A percentile compares a stretch with the other conserved stretches of the same genome.
Conservation (phyloP, 495 filamentous ascomycete species). For the Corynascus novoguineensis region DNA sequence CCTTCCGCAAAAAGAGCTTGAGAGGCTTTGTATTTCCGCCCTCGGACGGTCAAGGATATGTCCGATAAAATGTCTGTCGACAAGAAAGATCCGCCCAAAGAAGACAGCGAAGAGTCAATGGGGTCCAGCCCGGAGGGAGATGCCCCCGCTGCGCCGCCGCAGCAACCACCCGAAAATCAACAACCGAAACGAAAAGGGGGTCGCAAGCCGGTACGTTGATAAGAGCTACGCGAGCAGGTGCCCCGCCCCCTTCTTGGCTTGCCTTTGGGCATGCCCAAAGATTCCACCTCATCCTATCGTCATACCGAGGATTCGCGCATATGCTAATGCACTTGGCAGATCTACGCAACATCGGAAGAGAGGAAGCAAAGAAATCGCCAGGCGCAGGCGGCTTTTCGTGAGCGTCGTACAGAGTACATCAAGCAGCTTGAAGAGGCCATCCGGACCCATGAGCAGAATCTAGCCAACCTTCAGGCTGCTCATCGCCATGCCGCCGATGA, state of each 20-base stretch:
- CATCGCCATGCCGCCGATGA: conserved; percentile 94
- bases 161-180: conserved; percentile 43
- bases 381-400: conserved; percentile 93
- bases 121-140: conserved; percentile 51
- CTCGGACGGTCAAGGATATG: conserved; percentile 36
- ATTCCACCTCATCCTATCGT: neutral
- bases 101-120: conserved; percentile 51
- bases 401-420: conserved; percentile 97
- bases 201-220: conserved; percentile 76
- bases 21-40: neutral
- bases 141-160: conserved; percentile 29
- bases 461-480: conserved; percentile 86
- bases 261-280: neutral
- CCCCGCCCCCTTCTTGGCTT: conserved; percentile 9
- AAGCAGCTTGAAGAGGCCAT: conserved; percentile 97
- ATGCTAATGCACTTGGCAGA: conserved; percentile 48
- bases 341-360: conserved; percentile 97
- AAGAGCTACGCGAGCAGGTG: neutral
- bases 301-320: conserved; percentile 14
- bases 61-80: conserved; percentile 57
- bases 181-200: conserved; percentile 88
- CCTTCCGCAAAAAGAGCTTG: neutral
- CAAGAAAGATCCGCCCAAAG: conserved; percentile 47
- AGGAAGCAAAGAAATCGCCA: conserved; percentile 96
- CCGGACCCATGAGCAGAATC: conserved; percentile 90